Evolutionary conservation across 768 basidiomycete species (phyloP), one percentile per base, ranked within the genome.

Genomic region (Boletus tomentosulus): DNA sequence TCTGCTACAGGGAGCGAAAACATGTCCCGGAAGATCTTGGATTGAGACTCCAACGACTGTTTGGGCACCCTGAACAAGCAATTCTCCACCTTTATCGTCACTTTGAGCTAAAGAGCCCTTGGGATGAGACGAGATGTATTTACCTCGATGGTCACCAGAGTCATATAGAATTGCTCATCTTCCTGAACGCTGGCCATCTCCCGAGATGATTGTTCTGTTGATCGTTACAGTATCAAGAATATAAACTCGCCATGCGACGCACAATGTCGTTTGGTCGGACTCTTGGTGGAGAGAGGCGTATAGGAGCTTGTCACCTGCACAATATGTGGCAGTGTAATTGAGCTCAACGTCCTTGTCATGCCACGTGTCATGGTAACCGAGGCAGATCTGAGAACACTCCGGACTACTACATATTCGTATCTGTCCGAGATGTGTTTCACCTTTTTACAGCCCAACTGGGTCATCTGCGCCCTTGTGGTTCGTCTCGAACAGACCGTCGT

Each of bases 21-120:
- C 56, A 70, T 57, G 24, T 66, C 60, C 19, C 54, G 54, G 33
- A 70, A 70, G 35, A 66, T 13, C 30, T 49, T 58, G n/a, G 64
- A 68, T 16, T 57, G 57, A n/a, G 55, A 54, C 30, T 70, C 62
- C 31, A 70, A 34, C 1, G 50, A 25, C 19, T 54, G 48, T 15
- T 61, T 56, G 16, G 70, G 71, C 6, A 71, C 49, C 48, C 55
- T 68, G 55, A 64, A 71, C 30, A 69, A 50, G 39, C 46, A 19
- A 38, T 61, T 45, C 46, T 68, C 70, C 8, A 71, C 68, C 68
- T 70, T 4, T 12, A 35, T 35, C n/a, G 16, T 19, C 28, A 22
- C 13, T 25, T 10, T 54, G 16, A 61, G 49, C 44, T 3, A 30
- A 42, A n/a, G 31, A 22, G 25, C 12, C 15, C 15, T 34, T 6